Percentiles rank a stretch among this genome's conserved stretches.
Conservation (phyloP, 2,329 filamentous ascomycete species). For the Alternaria tenuissima region DNA sequence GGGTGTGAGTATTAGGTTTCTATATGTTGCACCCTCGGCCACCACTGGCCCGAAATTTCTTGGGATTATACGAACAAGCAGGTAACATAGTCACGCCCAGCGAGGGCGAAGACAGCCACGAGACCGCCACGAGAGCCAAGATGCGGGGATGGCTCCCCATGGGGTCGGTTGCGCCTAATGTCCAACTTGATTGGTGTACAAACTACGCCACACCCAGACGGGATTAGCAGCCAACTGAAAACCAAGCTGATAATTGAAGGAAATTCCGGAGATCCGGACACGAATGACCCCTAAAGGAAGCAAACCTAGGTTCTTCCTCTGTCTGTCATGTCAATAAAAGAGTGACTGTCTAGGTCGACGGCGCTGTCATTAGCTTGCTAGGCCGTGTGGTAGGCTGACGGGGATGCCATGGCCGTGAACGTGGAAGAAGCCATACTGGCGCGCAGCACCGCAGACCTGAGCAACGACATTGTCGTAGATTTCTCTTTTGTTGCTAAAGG, state of each 20-base stretch:
- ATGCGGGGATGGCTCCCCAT: constrained; percentile 25
- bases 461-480: background rate
- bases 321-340: background rate
- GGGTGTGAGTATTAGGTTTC: constrained; percentile 12
- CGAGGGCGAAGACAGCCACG: constrained; percentile 10
- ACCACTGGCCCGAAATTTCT: constrained; percentile 17
- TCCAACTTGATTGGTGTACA: background rate
- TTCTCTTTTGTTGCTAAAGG: background rate
- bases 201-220: background rate
- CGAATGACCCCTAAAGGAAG: background rate
- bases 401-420: background rate
- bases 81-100: constrained; percentile 16
- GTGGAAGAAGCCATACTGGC: background rate
- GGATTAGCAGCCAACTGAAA: background rate
- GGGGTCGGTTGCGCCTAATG: constrained; percentile 12
- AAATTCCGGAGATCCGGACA: constrained; percentile 1
- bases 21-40: constrained; percentile 19
- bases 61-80: constrained; percentile 5
- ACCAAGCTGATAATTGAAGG: background rate
- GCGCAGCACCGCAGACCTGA: background rate
- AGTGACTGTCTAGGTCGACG: background rate
- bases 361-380: background rate
- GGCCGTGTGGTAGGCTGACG: background rate
- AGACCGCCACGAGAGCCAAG: constrained; percentile 20
- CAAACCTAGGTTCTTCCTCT: background rate